These are phyloP conservation scores for Hansenula sp. DNA, from an alignment of 1,139 yeast genomes.

Conservation along the genomic window DNA sequence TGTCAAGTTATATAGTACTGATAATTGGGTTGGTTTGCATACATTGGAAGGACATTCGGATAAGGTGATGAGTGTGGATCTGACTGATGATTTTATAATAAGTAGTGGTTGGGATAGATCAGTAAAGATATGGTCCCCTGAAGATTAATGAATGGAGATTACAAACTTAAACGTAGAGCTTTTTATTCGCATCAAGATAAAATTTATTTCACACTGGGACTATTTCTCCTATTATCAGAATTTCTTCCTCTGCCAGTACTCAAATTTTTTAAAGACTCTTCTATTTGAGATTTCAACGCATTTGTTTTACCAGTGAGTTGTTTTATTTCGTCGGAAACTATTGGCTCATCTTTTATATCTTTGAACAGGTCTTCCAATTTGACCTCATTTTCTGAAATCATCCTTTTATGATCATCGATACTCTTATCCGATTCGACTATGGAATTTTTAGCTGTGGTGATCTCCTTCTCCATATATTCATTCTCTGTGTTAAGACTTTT, in stretches of 20 bases:
- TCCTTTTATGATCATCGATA: constrained; percentile 28
- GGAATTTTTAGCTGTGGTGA: constrained; percentile 54
- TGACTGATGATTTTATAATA: constrained; percentile 41
- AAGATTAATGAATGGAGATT: not conserved
- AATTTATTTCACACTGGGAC: constrained; percentile 14
- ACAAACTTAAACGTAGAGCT: too few species aligned
- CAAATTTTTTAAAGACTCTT: constrained; percentile 29
- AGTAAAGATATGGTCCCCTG: constrained; percentile 52
- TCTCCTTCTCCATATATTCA: constrained; percentile 64
- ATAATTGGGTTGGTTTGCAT: constrained; percentile 62
- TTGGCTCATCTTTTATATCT: constrained; percentile 26
- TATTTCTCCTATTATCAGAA: constrained; percentile 16
- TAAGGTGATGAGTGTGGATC: constrained; percentile 70
- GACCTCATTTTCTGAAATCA: constrained; percentile 16
- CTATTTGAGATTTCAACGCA: constrained; percentile 23
- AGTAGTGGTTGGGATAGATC: constrained; percentile 86
- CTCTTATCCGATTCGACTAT: constrained; percentile 47
- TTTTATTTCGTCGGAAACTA: constrained; percentile 26
- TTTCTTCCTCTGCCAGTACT: constrained; percentile 25
- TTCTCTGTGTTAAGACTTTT: constrained; percentile 48
- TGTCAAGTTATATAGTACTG: constrained; percentile 64
- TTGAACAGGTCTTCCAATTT: constrained; percentile 31
- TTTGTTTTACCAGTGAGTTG: constrained; percentile 23
- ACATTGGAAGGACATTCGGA: constrained; percentile 63
- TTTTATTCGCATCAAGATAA: not conserved